Base-by-base conservation (phyloP, 2,329 filamentous ascomycete species). In the Metarhizium anisopliae region DNA sequence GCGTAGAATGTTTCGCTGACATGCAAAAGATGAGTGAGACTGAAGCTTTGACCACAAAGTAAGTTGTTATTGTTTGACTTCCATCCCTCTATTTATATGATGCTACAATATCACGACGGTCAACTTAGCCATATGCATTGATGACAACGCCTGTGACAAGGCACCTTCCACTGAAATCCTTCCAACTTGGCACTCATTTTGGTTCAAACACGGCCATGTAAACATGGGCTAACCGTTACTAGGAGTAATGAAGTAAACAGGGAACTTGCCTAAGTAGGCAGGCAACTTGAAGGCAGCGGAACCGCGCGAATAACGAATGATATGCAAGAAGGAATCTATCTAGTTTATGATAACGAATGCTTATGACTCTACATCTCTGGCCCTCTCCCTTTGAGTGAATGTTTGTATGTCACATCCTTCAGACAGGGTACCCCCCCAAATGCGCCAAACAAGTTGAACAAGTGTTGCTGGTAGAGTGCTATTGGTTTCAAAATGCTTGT, bases 111-210 rank as follows among this genome's bases (percentile, higher is more conserved):
- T 75, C 72, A 75, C 72, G 72, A 75, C 72, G 72, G 72, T 75
- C 72, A 74, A 74, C 72, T 67, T 72, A 75, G 72, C 72, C 70
- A 73, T 70, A 73, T 67, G 72, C 72, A 66, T 68, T 74, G 72
- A 74, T 70, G 72, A 75, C 66, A 73, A 60, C 67, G 72, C 72
- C 72, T 74, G 65, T 74, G 72, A 74, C 72, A 74, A 71, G 72
- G 72, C 72, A 72, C 62, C 59, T 64, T 63, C 59, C 55, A 55
- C 67, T 68, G 67, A 69, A 53, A 62, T n/a, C 38, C 47, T 2
- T 50, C 51, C 14, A 7, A 29, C 10, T 2, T 20, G 14, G 7
- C 29, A 29, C 45, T 3, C 8, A 2, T 18, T 18, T 30, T n/a
- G 4, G 16, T 49, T 52, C 2, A 30, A 13, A 36, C 2, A 18